These are phyloP conservation scores for Dictyostelium brefeldianum DNA, from an alignment of 78 protist genomes.

Conservation along the genomic window DNA sequence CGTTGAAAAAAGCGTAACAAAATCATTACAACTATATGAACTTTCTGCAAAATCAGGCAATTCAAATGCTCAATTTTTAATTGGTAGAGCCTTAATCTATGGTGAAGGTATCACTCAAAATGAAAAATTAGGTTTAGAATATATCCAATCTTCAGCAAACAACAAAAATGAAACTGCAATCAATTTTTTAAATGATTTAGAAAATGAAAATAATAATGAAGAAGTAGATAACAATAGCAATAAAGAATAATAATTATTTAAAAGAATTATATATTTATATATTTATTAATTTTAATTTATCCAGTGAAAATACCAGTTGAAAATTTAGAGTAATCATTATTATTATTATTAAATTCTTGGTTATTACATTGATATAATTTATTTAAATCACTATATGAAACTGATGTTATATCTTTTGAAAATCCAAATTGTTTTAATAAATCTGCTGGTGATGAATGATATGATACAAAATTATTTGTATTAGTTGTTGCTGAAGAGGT, in stretches of 20 bases:
- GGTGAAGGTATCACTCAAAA: constrained; percentile 25
- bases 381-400: constrained; percentile 27
- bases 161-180: not conserved
- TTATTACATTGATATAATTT: not conserved
- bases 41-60: constrained; percentile 22
- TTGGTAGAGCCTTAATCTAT: constrained; percentile 12
- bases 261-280: not conserved
- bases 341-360: not conserved
- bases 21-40: constrained; percentile 25
- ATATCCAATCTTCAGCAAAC: not conserved
- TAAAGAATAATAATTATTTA: not conserved
- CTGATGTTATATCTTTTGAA: constrained; percentile 2
- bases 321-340: not conserved
- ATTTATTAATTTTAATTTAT: not conserved
- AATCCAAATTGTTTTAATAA: constrained; percentile 13
- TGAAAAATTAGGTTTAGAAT: not conserved
- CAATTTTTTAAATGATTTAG: not conserved
- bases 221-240: not conserved
- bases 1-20: not conserved
- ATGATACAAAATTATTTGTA: constrained; percentile 10
- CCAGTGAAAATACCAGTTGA: constrained; percentile 34
- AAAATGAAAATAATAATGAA: not conserved
- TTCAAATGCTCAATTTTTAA: constrained; percentile 1
- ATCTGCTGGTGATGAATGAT: constrained; percentile 13
- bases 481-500: not conserved